Percentiles rank a stretch among this genome's conserved stretches.
Evolutionary conservation across 2,329 filamentous ascomycete species (phyloP).

Genomic region (Ascochyta fabae): DNA sequence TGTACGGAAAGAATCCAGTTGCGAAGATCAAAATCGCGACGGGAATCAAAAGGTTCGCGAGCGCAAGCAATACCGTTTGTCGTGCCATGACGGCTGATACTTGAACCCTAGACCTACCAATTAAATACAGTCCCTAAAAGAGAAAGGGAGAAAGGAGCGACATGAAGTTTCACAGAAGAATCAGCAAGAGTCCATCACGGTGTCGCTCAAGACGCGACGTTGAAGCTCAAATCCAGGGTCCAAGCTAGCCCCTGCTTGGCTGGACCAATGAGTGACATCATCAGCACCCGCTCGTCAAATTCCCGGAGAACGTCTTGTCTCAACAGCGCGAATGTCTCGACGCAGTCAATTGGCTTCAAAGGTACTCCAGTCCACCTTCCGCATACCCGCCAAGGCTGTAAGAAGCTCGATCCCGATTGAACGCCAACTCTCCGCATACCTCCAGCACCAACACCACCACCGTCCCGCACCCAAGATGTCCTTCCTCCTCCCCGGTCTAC

Average conservation of each 20-base stretch:
- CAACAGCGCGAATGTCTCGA: conserved; percentile 7
- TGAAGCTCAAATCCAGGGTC: conserved; percentile 36
- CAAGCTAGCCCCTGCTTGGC: conserved; percentile 26
- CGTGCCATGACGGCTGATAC: conserved; percentile 28
- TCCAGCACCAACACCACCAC: conserved; percentile 23
- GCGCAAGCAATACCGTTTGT: conserved; percentile 56
- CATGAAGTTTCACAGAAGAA: conserved; percentile 12
- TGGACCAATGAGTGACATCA: conserved; percentile 46
- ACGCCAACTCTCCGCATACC: conserved; percentile 25
- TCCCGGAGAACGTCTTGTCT: not conserved
- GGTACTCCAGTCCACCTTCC: not conserved
- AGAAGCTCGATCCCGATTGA: conserved; percentile 15
- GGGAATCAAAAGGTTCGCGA: conserved; percentile 80
- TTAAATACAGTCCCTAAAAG: not conserved
- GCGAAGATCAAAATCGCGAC: conserved; percentile 74
- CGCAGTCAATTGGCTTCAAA: conserved; percentile 9
- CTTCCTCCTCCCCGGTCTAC: conserved; percentile 49
- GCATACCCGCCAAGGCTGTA: conserved; percentile 2
- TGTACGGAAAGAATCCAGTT: conserved; percentile 95
- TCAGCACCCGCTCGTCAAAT: not conserved
- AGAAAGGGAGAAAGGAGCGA: conserved; percentile 13
- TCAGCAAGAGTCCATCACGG: conserved; percentile 25
- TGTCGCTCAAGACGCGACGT: conserved; percentile 31
- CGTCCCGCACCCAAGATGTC: conserved; percentile 41
- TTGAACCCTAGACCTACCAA: not conserved